Percentiles rank a stretch among this genome's conserved stretches.
These are phyloP conservation scores for Beauveria bassiana DNA, from an alignment of 2,329 filamentous ascomycete genomes.

Conservation along the genomic window DNA sequence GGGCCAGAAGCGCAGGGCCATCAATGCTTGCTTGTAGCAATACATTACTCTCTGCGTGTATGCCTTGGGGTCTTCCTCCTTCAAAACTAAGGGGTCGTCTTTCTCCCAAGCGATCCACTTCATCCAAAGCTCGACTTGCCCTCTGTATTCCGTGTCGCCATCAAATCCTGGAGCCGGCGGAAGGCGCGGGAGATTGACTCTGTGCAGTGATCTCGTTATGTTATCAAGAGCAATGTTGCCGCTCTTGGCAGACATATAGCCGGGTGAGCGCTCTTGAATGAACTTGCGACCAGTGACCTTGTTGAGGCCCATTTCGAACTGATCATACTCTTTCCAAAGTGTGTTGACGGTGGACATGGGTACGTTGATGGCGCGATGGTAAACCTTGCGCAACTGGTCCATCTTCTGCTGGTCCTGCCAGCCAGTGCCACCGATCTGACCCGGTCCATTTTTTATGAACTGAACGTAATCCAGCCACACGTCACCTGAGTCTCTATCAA, in stretches of 20 bases:
- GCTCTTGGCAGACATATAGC: slow-evolving; percentile 93
- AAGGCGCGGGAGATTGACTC: slow-evolving; percentile 71
- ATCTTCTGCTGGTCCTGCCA: slow-evolving; percentile 99
- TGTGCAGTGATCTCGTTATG: slow-evolving; percentile 66
- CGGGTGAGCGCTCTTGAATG: slow-evolving; percentile 82
- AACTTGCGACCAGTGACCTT: slow-evolving; percentile 92
- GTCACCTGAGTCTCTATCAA: slow-evolving; percentile 80
- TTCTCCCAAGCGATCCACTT: slow-evolving; percentile 95
- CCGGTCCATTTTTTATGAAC: slow-evolving; percentile 83
- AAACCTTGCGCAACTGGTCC: slow-evolving; percentile 85
- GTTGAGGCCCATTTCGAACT: slow-evolving; percentile 90
- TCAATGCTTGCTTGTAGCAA: slow-evolving; percentile 87
- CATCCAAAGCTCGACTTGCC: slow-evolving; percentile 85
- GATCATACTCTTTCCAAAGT: slow-evolving; percentile 96
- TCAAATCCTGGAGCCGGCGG: slow-evolving; percentile 81
- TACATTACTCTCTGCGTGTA: slow-evolving; percentile 78
- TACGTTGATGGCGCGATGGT: slow-evolving; percentile 80
- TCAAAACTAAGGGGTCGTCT: slow-evolving; percentile 79
- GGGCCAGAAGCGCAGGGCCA: slow-evolving; percentile 90
- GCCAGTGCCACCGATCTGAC: slow-evolving; percentile 70
- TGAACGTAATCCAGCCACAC: slow-evolving; percentile 95
- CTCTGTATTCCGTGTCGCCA: slow-evolving; percentile 73
- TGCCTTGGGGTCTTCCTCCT: slow-evolving; percentile 66
- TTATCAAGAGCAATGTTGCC: slow-evolving; percentile 88
- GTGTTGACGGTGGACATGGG: slow-evolving; percentile 76